phyloP scores from a whole-genome alignment of 306 rosid genomes.

The Lathyrus sativus region DNA sequence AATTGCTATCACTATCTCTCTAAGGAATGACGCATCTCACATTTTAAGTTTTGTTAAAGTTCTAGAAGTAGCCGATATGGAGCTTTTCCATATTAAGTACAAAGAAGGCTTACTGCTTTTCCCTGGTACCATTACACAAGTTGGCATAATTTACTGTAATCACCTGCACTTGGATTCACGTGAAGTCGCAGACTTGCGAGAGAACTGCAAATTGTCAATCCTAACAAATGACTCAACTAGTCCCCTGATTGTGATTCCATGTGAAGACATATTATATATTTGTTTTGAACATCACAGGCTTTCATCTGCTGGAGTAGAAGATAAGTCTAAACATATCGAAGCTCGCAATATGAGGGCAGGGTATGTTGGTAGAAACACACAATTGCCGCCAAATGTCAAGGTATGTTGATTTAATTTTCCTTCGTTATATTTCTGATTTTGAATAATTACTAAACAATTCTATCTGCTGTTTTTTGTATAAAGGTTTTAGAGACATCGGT shows the following conservation, averaged over 20 bases:
- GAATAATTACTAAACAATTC: conserved; percentile 30
- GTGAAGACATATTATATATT: conserved; percentile 57
- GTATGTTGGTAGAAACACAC: conserved; percentile 43
- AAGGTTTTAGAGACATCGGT: conserved; percentile 53
- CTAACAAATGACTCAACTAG: conserved; percentile 76
- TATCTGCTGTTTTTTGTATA: conserved; percentile 40
- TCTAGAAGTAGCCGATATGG: conserved; percentile 52
- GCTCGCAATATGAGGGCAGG: conserved; percentile 46
- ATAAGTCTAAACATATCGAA: conserved; percentile 40
- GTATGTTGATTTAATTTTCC: conserved; percentile 43
- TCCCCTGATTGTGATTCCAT: conserved; percentile 71
- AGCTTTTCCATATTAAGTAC: conserved; percentile 61
- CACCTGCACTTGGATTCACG: conserved; percentile 43
- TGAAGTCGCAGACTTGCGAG: conserved; percentile 41
- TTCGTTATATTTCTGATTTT: conserved; percentile 4
- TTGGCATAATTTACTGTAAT: conserved; percentile 70
- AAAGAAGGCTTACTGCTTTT: conserved; percentile 76
- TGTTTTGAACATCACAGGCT: conserved; percentile 60
- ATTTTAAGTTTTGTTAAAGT: conserved; percentile 60
- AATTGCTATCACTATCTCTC: conserved; percentile 53
- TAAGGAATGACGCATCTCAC: conserved; percentile 62
- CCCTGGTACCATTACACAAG: conserved; percentile 76
- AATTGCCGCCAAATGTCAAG: conserved; percentile 45
- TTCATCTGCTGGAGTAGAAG: conserved; percentile 52
- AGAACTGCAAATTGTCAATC: conserved; percentile 62